Evolutionary conservation across 495 filamentous ascomycete species (phyloP).

Genomic region (Neurospora sp.): DNA sequence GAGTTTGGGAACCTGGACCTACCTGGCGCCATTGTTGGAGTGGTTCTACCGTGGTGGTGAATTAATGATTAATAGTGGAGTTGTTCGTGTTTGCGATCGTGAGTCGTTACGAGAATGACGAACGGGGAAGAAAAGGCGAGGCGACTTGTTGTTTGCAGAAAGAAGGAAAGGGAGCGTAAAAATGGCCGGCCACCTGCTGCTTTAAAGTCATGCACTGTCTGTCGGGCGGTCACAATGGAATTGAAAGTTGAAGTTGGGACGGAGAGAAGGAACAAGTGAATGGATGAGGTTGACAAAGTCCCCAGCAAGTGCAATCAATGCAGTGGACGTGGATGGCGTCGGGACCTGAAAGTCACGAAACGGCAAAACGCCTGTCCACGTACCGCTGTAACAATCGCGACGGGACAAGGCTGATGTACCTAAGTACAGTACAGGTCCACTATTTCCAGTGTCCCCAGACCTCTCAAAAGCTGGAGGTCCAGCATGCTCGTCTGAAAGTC

Average conservation of each 20-base stretch:
- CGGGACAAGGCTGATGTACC: not conserved
- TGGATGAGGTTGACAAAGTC: not conserved
- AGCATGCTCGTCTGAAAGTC: not conserved
- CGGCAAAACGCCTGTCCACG: not conserved
- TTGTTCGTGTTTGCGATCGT: not conserved
- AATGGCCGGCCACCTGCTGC: not conserved
- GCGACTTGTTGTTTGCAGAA: not conserved
- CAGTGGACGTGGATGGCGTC: not conserved
- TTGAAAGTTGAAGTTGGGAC: not conserved
- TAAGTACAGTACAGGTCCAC: not conserved
- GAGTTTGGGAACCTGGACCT: slow-evolving; percentile 4
- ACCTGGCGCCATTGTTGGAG: slow-evolving; percentile 18
- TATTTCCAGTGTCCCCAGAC: not conserved
- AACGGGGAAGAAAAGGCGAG: not conserved
- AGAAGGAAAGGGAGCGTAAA: not conserved
- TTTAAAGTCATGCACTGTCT: not conserved
- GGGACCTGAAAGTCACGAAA: not conserved
- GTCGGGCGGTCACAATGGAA: not conserved
- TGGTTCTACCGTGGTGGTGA: not conserved
- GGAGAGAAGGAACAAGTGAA: not conserved
- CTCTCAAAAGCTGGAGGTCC: not conserved
- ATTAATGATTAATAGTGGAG: slow-evolving; percentile 1
- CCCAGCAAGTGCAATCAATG: not conserved
- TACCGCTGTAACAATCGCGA: not conserved
- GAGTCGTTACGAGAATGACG: not conserved